Conservation (phyloP, 2,329 filamentous ascomycete genomes). For the Didymella exigua region DNA sequence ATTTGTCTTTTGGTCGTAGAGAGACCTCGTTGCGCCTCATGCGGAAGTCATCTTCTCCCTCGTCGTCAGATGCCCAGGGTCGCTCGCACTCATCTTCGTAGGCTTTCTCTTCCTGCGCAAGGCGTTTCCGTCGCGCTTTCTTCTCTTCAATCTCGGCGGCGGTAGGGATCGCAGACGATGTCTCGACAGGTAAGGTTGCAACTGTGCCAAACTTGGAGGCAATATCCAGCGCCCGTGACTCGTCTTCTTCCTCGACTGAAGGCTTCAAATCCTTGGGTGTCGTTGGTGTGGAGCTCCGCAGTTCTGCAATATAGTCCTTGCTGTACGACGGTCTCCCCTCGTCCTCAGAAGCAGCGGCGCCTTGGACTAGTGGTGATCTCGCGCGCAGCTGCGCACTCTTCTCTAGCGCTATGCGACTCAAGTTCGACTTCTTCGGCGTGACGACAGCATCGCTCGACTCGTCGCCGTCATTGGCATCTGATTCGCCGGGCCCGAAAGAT, state of each 20-base stretch:
- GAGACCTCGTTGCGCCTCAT: constrained; percentile 52
- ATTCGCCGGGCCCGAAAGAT: constrained; percentile 72
- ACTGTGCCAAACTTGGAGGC: constrained; percentile 62
- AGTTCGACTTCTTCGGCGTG: constrained; percentile 66
- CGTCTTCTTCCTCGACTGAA: constrained; percentile 50
- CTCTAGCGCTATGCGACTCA: constrained; percentile 69
- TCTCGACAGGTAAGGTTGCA: constrained; percentile 44
- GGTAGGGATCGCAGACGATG: constrained; percentile 68
- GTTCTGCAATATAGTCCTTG: constrained; percentile 82
- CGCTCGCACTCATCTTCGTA: constrained; percentile 58
- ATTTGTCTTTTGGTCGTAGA: constrained; percentile 64
- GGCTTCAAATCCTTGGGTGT: constrained; percentile 69
- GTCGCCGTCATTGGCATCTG: constrained; percentile 58
- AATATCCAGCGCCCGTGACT: constrained; percentile 54
- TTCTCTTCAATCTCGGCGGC: constrained; percentile 87
- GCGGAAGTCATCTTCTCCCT: constrained; percentile 48
- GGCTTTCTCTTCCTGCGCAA: constrained; percentile 72
- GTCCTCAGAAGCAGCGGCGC: constrained; percentile 60
- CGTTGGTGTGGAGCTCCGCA: constrained; percentile 83
- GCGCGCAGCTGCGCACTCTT: constrained; percentile 68
- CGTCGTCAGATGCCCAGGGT: constrained; percentile 49
- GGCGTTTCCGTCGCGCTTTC: constrained; percentile 83
- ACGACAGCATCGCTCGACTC: constrained; percentile 57
- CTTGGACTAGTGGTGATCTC: constrained; percentile 54
- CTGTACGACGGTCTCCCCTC: constrained; percentile 80